A percentile compares a stretch with the other conserved stretches of the same genome.
These are phyloP conservation scores for Hypoxylon sp. DNA, from an alignment of 2,329 filamentous ascomycete genomes.

Conservation along the genomic window DNA sequence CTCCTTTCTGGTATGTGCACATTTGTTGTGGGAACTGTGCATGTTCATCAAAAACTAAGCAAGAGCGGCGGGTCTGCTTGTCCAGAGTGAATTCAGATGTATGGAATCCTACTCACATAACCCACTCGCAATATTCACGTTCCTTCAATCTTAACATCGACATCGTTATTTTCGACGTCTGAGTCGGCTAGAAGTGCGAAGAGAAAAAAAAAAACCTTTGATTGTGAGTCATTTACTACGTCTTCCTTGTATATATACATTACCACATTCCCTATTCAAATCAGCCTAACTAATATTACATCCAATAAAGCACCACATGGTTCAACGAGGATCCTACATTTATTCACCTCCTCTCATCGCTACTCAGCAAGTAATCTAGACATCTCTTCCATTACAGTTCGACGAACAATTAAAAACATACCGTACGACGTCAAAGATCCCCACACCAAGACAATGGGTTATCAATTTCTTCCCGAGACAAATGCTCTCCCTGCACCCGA, in stretches of 20 bases:
- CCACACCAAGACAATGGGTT: neutral
- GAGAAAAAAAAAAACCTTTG: neutral
- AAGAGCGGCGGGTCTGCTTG: neutral
- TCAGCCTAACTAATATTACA: neutral
- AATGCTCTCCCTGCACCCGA: neutral
- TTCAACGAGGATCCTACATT: neutral
- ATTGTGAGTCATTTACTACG: neutral
- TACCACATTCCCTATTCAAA: neutral
- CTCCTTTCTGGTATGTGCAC: neutral
- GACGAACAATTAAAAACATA: neutral
- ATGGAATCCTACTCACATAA: too few relatives aligned
- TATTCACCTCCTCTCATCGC: neutral
- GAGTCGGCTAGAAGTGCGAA: neutral
- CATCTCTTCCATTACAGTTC: neutral
- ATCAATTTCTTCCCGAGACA: conserved; percentile 1
- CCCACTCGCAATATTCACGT: neutral
- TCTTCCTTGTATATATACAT: neutral
- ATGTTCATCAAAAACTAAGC: neutral
- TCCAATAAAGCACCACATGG: neutral
- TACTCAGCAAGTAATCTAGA: neutral
- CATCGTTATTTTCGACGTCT: neutral
- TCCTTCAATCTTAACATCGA: neutral
- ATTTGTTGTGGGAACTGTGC: neutral
- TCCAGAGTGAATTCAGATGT: neutral
- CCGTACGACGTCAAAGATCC: neutral